These are phyloP conservation scores for sunflower (Helianthus annuus) DNA, from an alignment of 129 eudicot genomes.

Conservation along the genomic window DNA sequence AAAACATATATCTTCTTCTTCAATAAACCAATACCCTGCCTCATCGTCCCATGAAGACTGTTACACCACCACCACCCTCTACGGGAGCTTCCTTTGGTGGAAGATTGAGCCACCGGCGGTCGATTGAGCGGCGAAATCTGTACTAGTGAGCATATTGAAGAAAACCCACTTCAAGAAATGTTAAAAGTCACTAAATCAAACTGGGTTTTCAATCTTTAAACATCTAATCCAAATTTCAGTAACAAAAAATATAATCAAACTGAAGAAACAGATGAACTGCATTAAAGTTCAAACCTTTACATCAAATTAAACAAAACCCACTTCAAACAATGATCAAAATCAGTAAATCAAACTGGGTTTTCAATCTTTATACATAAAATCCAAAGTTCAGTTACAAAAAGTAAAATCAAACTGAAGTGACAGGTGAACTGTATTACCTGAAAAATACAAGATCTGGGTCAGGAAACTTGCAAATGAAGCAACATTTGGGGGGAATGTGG, in stretches of 20 bases:
- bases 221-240: neutral
- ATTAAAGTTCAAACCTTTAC: slow-evolving; percentile 7
- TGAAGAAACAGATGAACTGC: neutral
- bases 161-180: neutral
- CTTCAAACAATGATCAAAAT: neutral
- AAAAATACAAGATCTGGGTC: slow-evolving; percentile 34
- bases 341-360: slow-evolving; percentile 3
- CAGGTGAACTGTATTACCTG: slow-evolving; percentile 2
- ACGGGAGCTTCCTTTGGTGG: too few species aligned
- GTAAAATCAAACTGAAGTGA: neutral
- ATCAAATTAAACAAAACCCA: slow-evolving; percentile 7
- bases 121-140: too few species aligned
- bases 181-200: neutral
- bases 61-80: too few species aligned
- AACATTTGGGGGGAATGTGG: slow-evolving; percentile 20
- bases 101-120: too few species aligned
- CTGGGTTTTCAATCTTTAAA: slow-evolving; percentile 4
- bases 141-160: too few species aligned
- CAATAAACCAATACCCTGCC: too few species aligned
- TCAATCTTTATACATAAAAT: neutral
- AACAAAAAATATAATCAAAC: slow-evolving; percentile 9
- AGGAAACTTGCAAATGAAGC: slow-evolving; percentile 36
- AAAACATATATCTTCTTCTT: too few species aligned
- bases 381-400: slow-evolving; percentile 1
- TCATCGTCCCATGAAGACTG: too few species aligned